These are phyloP conservation scores for Medicago truncatula DNA, from an alignment of 306 rosid species.

Conservation along the genomic window MtrunA17r5.0-ANR NC_053049.1:540001-540500, in stretches of 20 bases:
- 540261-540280: conserved; percentile 90
- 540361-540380: conserved; percentile 72
- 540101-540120: conserved; percentile 35
- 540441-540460: conserved; percentile 93
- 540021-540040: conserved; percentile 22
- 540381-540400: conserved; percentile 70
- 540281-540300: conserved; percentile 74
- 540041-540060: conserved; percentile 13
- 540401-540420: conserved; percentile 74
- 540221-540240: conserved; percentile 94
- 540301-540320: conserved; percentile 90
- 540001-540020: conserved; percentile 20
- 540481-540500: conserved; percentile 91
- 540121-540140: conserved; percentile 98
- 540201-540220: conserved; percentile 92
- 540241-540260: conserved; percentile 91
- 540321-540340: conserved; percentile 93
- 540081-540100: conserved; percentile 2
- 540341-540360: conserved; percentile 81
- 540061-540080: conserved; percentile 5
- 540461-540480: conserved; percentile 84
- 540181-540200: conserved; percentile 94
- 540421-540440: conserved; percentile 95
- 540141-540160: conserved; percentile 95
- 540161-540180: conserved; percentile 94